Conservation (phyloP, 176 grass and related monocot genomes). For the Rhynchospora tenuis region DNA sequence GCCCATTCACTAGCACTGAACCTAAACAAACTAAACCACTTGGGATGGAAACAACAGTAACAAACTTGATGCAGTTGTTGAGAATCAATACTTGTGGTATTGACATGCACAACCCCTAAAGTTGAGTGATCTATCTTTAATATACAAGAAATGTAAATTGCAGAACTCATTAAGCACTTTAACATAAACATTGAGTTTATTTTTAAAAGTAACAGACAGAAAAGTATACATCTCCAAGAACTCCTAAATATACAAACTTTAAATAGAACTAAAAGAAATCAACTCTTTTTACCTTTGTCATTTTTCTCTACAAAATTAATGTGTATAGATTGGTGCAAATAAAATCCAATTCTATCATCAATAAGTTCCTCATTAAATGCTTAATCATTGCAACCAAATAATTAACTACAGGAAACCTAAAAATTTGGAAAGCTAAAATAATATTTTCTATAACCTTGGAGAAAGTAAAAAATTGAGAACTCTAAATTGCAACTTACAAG, state of each 20-base stretch:
- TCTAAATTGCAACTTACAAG: constrained; percentile 43
- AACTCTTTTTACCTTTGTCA: background rate
- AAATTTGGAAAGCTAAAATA: constrained; percentile 1
- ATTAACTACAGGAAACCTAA: background rate
- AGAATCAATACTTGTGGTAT: background rate
- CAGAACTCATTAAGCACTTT: background rate
- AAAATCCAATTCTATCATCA: background rate
- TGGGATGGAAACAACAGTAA: background rate
- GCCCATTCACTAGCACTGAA: background rate
- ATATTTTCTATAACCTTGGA: background rate
- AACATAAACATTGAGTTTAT: background rate
- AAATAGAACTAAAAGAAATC: background rate
- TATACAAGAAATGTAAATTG: background rate
- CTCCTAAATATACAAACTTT: background rate
- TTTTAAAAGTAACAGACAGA: background rate
- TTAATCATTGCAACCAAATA: background rate
- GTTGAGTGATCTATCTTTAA: background rate
- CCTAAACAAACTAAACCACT: background rate
- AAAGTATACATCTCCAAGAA: background rate
- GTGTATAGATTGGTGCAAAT: background rate
- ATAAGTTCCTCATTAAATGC: background rate
- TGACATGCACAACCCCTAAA: background rate
- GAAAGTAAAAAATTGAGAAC: background rate
- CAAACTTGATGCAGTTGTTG: background rate
- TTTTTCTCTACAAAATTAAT: background rate